Evolutionary conservation across 2,329 filamentous ascomycete genomes (phyloP).

Genomic region (Cadophora gregata): DNA sequence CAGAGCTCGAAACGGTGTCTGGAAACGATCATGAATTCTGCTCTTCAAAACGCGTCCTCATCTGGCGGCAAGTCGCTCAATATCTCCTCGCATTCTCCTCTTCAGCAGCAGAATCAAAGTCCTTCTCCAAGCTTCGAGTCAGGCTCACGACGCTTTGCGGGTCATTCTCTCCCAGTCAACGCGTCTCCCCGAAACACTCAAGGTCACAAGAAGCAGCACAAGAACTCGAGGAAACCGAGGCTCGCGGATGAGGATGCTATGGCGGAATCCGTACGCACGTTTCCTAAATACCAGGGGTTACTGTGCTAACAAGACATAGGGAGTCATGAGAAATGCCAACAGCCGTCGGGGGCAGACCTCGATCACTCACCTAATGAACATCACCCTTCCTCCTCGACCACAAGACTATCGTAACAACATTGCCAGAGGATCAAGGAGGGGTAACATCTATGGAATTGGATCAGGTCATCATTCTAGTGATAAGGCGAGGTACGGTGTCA

Average conservation of each 20-base stretch:
- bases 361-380: constrained; percentile 96
- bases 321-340: constrained; percentile 64
- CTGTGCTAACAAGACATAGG: constrained; percentile 31
- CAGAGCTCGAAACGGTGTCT: not conserved
- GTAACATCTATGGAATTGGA: constrained; percentile 82
- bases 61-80: constrained; percentile 43
- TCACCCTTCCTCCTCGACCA: constrained; percentile 78
- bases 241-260: constrained; percentile 85
- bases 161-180: constrained; percentile 30
- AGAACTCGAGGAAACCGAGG: constrained; percentile 75
- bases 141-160: constrained; percentile 37
- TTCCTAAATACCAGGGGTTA: not conserved
- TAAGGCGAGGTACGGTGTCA: constrained; percentile 74
- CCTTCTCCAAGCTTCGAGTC: constrained; percentile 42
- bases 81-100: constrained; percentile 39
- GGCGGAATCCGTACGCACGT: constrained; percentile 71
- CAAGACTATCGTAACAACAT: constrained; percentile 58
- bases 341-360: constrained; percentile 91
- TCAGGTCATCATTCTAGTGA: constrained; percentile 90
- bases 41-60: constrained; percentile 39
- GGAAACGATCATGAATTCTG: constrained; percentile 42
- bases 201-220: constrained; percentile 79
- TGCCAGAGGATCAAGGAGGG: constrained; percentile 60
- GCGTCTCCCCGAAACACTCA: constrained; percentile 76
- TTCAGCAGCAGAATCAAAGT: constrained; percentile 39